These are phyloP conservation scores for Zymoseptoria pseudotritici DNA, from an alignment of 2,329 filamentous ascomycete species.

Conservation along the genomic window DNA sequence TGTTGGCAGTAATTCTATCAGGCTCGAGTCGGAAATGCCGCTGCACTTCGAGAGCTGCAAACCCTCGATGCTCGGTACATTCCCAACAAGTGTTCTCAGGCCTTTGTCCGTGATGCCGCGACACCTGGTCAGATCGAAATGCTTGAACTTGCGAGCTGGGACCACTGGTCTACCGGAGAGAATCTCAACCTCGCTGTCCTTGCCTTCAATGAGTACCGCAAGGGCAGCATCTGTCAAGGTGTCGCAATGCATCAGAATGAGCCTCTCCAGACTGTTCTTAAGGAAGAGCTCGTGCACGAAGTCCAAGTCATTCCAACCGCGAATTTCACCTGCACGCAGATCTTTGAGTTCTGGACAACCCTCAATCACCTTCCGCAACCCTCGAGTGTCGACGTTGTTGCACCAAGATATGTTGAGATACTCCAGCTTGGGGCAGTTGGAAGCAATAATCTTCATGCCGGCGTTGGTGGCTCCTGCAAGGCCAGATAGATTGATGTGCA, in stretches of 20 bases:
- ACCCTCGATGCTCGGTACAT: constrained; percentile 72
- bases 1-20: constrained; percentile 66
- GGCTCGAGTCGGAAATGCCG: constrained; percentile 63
- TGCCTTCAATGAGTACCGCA: constrained; percentile 65
- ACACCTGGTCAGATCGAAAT: constrained; percentile 80
- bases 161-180: constrained; percentile 70
- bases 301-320: constrained; percentile 66
- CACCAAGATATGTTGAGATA: constrained; percentile 91
- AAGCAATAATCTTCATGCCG: constrained; percentile 77
- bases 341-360: constrained; percentile 68
- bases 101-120: constrained; percentile 63
- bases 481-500: constrained; percentile 81
- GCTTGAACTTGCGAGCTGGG: constrained; percentile 67
- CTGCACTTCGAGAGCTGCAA: constrained; percentile 74
- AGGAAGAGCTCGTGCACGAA: constrained; percentile 69
- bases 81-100: constrained; percentile 62
- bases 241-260: constrained; percentile 72
- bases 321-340: constrained; percentile 72
- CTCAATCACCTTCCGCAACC: constrained; percentile 64
- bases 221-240: constrained; percentile 71
- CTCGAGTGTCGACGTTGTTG: constrained; percentile 70
- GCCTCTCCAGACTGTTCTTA: constrained; percentile 72
- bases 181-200: constrained; percentile 69
- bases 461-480: constrained; percentile 72
- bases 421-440: constrained; percentile 74